These are phyloP conservation scores for Crithidia sp. DNA, from an alignment of 208 protist species.

Conservation along the genomic window DNA sequence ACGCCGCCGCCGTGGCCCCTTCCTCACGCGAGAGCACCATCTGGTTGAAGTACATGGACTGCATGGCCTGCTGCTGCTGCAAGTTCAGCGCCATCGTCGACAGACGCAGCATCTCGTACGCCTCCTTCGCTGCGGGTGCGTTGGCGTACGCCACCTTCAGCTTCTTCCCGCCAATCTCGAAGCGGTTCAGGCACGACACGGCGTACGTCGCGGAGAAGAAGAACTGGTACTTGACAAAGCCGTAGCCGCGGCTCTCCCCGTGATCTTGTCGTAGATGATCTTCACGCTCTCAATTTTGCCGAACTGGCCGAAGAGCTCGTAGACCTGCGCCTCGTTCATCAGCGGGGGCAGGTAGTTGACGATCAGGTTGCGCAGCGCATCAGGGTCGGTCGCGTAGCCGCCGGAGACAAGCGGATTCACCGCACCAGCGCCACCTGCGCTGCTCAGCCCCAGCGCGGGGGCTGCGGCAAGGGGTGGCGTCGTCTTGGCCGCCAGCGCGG, in stretches of 20 bases:
- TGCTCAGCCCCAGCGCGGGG: not conserved
- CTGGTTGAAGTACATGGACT: constrained; percentile 75
- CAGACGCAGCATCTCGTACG: constrained; percentile 47
- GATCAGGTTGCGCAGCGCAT: constrained; percentile 82
- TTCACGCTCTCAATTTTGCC: constrained; percentile 88
- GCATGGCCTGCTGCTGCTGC: constrained; percentile 65
- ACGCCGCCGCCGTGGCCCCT: not conserved
- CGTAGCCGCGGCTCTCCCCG: constrained; percentile 87
- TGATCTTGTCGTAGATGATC: constrained; percentile 88
- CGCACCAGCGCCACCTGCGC: not conserved
- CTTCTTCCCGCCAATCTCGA: constrained; percentile 76
- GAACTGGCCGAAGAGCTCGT: constrained; percentile 79
- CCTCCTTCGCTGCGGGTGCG: constrained; percentile 61
- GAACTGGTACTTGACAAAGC: constrained; percentile 86
- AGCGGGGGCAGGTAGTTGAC: constrained; percentile 87
- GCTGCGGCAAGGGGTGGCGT: not conserved
- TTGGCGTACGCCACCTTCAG: constrained; percentile 89
- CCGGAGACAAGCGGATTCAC: not conserved
- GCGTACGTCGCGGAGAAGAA: constrained; percentile 88
- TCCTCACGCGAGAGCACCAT: constrained; percentile 49
- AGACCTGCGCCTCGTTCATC: constrained; percentile 78
- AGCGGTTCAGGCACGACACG: constrained; percentile 81
- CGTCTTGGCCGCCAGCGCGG: constrained; percentile 5
- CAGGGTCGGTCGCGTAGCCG: constrained; percentile 46
- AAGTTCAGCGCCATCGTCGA: constrained; percentile 57